Percentiles rank a stretch among this genome's conserved stretches.
Evolutionary conservation across 2,329 filamentous ascomycete species (phyloP).

Genomic region (Stagonosporopsis cucurbitacearum): DNA sequence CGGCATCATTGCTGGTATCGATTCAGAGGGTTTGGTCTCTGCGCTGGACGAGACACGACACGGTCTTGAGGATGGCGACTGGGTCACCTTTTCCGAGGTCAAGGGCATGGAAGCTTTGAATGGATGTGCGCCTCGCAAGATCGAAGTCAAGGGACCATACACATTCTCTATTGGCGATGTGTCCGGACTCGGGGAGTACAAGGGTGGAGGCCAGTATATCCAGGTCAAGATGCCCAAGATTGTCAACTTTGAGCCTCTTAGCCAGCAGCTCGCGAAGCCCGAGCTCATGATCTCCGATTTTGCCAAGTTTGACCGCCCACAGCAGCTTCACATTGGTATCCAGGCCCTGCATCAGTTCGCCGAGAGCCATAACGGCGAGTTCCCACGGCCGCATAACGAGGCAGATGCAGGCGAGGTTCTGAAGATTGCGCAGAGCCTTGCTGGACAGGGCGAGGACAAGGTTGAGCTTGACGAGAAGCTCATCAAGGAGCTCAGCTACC

Average conservation of each 20-base stretch:
- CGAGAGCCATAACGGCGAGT: slow-evolving; percentile 70
- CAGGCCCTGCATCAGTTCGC: slow-evolving; percentile 90
- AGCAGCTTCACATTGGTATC: slow-evolving; percentile 89
- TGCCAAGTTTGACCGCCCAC: slow-evolving; percentile 94
- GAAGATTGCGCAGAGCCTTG: slow-evolving; percentile 75
- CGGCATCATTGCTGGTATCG: slow-evolving; percentile 89
- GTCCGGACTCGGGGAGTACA: slow-evolving; percentile 82
- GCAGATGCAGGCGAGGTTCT: slow-evolving; percentile 81
- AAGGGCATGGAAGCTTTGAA: slow-evolving; percentile 93
- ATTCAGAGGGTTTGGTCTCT: slow-evolving; percentile 88
- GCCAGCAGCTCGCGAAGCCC: slow-evolving; percentile 79
- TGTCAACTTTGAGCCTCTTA: slow-evolving; percentile 84
- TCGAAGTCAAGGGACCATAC: slow-evolving; percentile 92
- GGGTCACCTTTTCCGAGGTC: slow-evolving; percentile 91
- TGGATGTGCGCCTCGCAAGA: slow-evolving; percentile 80
- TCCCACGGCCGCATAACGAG: slow-evolving; percentile 84
- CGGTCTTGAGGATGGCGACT: slow-evolving; percentile 94
- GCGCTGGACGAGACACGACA: slow-evolving; percentile 94
- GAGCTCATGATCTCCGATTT: slow-evolving; percentile 93
- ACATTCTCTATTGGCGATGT: slow-evolving; percentile 98
- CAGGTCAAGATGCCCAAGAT: slow-evolving; percentile 99
- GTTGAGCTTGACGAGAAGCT: slow-evolving; percentile 90
- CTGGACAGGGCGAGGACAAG: slow-evolving; percentile 70
- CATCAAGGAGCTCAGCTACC: slow-evolving; percentile 90
- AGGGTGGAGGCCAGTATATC: slow-evolving; percentile 85